Base-by-base conservation (phyloP, 2,329 filamentous ascomycete genomes). In the Aspergillus fijiensis region DNA sequence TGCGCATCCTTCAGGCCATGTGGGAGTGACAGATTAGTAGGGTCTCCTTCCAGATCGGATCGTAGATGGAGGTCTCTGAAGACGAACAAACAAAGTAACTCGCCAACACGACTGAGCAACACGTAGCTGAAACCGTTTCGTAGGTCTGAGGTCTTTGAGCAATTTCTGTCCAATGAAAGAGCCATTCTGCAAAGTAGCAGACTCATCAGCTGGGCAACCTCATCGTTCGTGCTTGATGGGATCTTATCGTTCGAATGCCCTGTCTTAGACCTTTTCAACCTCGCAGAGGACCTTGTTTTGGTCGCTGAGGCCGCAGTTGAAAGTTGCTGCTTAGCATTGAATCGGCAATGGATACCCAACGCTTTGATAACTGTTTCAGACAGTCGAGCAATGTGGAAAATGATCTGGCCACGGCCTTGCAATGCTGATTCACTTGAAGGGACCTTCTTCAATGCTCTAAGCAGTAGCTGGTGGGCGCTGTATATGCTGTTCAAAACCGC, bases 91-190 rank as follows among this genome's bases (percentile, higher is more conserved):
- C 74, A 74, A 5, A 82, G 64, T 21, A 79, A 59, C 29, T 70
- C 73, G 0, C 79, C 80, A 14, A 77, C 71, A 10, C 77, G 74
- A 33, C 72, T 63, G 1, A 81, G 64, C 4, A 78, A 57, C 10
- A 73, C 54, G 49, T 68, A 78, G 7, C 81, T 64, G 29, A 77
- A 73, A 0, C 79, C 79, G 67, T 81, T 79, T 16, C 80, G 65
- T 5, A 80, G 59, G 16, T 72, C 65, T 21, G 68, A 65, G 25
- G 78, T 73, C 14, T 67, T 67, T 23, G 60, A 16, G 49, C 65
- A 64, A 1, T 60, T 51, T 7, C 65, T 49, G 49, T 76, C 69
- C 10, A 77, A 64, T 5, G 68, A 71, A 10, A 67, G 54, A 2
- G 69, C 63, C 72, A 78, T 75, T 2, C 55, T 68, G 45, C 61